Evolutionary conservation across 371 early-diverging fungal species (phyloP).

Genomic region (Mucor sp.): DNA sequence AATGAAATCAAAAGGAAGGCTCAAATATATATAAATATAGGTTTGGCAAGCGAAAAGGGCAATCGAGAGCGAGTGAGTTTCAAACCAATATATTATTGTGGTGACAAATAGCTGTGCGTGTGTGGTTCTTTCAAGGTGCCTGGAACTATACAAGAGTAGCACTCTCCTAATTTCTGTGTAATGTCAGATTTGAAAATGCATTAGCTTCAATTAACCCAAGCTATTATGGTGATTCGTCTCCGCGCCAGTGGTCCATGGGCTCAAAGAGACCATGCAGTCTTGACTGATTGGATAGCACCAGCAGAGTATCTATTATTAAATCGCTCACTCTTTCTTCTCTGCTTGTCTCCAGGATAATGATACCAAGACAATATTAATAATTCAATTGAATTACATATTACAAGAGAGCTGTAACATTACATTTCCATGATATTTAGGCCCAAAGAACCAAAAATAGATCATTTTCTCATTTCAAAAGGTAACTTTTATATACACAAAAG

Average conservation of each 20-base stretch:
- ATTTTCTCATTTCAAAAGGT: background rate
- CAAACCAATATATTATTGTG: constrained; percentile 18
- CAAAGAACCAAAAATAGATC: background rate
- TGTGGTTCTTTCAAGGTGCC: constrained; percentile 23
- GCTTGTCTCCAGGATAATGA: background rate
- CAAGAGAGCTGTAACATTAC: background rate
- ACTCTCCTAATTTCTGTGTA: constrained; percentile 27
- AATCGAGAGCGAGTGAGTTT: constrained; percentile 22
- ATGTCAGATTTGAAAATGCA: constrained; percentile 3
- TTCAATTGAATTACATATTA: background rate
- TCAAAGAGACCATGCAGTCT: background rate
- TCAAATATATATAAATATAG: constrained; percentile 16
- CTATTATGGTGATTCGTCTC: constrained; percentile 1
- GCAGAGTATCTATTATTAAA: background rate
- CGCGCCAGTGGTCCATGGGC: background rate
- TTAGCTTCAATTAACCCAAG: constrained; percentile 12
- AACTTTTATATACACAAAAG: background rate
- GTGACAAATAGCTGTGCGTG: constrained; percentile 7
- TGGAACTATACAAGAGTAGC: constrained; percentile 14
- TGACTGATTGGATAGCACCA: background rate
- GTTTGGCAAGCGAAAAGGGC: constrained; percentile 17
- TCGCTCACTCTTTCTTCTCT: background rate
- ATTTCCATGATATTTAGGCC: background rate
- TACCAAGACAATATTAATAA: background rate
- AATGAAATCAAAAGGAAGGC: constrained; percentile 5